Percentiles rank a stretch among this genome's conserved stretches.
phyloP scores from a whole-genome alignment of 805 yeast genomes.

The Teunomyces pallodes region DNA sequence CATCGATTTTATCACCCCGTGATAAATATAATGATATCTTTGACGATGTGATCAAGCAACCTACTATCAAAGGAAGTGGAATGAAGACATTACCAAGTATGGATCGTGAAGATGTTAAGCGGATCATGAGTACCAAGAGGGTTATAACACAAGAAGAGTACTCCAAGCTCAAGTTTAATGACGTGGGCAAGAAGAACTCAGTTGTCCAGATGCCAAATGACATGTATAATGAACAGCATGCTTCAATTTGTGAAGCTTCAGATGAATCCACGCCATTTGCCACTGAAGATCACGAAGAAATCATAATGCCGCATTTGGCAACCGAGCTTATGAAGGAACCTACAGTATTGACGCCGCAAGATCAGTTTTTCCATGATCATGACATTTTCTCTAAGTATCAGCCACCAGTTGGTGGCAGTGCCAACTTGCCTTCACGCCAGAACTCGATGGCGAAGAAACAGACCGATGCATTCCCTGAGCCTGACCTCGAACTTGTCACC shows the following conservation, averaged over 20 bases:
- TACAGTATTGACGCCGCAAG: conserved; percentile 25
- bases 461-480: conserved; percentile 28
- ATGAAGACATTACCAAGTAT: conserved; percentile 50
- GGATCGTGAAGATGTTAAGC: conserved; percentile 44
- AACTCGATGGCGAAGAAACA: conserved; percentile 12
- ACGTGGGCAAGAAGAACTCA: conserved; percentile 21
- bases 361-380: conserved; percentile 27
- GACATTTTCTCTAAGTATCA: conserved; percentile 14
- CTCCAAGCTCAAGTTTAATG: conserved; percentile 30
- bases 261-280: conserved; percentile 13
- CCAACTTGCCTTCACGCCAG: conserved; percentile 2
- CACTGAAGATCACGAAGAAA: conserved; percentile 2
- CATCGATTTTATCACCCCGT: conserved; percentile 34
- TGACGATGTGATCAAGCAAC: conserved; percentile 25
- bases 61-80: conserved; percentile 42
- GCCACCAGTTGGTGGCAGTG: not conserved
- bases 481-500: conserved; percentile 27
- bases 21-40: conserved; percentile 40
- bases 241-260: conserved; percentile 29
- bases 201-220: conserved; percentile 24
- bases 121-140: conserved; percentile 35
- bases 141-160: conserved; percentile 42
- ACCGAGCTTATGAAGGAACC: conserved; percentile 31
- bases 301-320: conserved; percentile 28
- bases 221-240: conserved; percentile 30